Evolutionary conservation across 148 eudicot species (phyloP).

Genomic region (Persicaria tinctoria): DNA sequence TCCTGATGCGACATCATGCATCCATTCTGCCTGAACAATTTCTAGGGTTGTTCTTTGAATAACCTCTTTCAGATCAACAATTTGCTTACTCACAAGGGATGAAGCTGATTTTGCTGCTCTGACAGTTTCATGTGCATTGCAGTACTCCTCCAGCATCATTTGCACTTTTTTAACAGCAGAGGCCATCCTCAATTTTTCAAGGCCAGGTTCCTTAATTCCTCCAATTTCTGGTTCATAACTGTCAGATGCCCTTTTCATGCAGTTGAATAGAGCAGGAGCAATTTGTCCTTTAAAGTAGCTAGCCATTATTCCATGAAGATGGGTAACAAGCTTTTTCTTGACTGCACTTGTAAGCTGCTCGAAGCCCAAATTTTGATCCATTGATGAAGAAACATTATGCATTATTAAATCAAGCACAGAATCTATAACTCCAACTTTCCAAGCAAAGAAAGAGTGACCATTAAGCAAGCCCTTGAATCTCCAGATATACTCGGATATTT

Average conservation of each 20-base stretch:
- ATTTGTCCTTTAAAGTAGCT: constrained; percentile 69
- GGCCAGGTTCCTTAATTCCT: constrained; percentile 27
- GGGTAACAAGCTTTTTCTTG: constrained; percentile 60
- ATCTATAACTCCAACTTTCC: constrained; percentile 80
- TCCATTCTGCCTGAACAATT: constrained; percentile 90
- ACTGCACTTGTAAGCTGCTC: constrained; percentile 71
- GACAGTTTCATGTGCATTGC: constrained; percentile 87
- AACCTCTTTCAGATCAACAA: constrained; percentile 70
- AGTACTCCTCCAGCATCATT: constrained; percentile 79
- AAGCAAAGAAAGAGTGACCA: constrained; percentile 65
- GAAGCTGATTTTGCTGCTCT: constrained; percentile 87
- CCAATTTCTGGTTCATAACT: constrained; percentile 38
- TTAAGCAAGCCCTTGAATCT: constrained; percentile 50
- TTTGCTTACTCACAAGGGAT: constrained; percentile 53
- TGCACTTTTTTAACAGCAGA: constrained; percentile 53
- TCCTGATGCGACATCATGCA: constrained; percentile 45
- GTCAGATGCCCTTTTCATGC: constrained; percentile 54
- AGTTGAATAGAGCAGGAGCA: constrained; percentile 50
- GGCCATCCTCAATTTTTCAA: constrained; percentile 37
- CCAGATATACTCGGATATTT: constrained; percentile 74
- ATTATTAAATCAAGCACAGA: constrained; percentile 70
- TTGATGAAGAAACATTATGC: constrained; percentile 55
- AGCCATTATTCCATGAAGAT: constrained; percentile 54
- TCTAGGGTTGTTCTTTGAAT: constrained; percentile 59
- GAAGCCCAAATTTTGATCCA: constrained; percentile 72